A percentile compares a stretch with the other conserved stretches of the same genome.
These are phyloP conservation scores for Gardenia jasminoides DNA, from an alignment of 257 asterid species.

Conservation along the genomic window DNA sequence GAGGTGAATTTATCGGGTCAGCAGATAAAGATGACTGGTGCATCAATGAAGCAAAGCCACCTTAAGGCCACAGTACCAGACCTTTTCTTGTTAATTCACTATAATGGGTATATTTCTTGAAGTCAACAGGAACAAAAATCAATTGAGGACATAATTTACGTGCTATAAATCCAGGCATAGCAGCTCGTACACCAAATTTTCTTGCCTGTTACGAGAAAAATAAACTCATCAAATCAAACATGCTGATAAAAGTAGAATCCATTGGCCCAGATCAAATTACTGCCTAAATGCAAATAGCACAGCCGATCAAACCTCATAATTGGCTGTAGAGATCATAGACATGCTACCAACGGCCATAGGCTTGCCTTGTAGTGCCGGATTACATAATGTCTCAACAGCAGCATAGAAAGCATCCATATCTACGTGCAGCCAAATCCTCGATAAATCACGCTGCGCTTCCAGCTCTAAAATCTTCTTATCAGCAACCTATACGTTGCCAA, in stretches of 20 bases:
- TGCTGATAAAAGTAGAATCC: not conserved
- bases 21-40: conserved; percentile 5
- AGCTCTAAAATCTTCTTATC: conserved; percentile 68
- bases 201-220: conserved; percentile 65
- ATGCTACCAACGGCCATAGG: conserved; percentile 97
- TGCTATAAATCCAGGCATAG: conserved; percentile 99
- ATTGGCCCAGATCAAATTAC: not conserved
- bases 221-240: conserved; percentile 4
- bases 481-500: conserved; percentile 51
- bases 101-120: conserved; percentile 75
- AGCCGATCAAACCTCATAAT: conserved; percentile 72
- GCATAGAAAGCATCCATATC: conserved; percentile 99
- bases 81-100: conserved; percentile 90
- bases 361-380: conserved; percentile 72
- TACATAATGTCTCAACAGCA: conserved; percentile 77
- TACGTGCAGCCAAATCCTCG: conserved; percentile 90
- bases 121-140: conserved; percentile 77
- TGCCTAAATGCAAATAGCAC: not conserved
- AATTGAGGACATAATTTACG: conserved; percentile 79
- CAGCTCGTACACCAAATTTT: conserved; percentile 95
- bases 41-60: not conserved
- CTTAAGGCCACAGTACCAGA: conserved; percentile 19
- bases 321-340: conserved; percentile 97
- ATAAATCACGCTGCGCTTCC: conserved; percentile 77
- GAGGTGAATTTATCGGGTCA: conserved; percentile 21